Percentiles rank a stretch among this genome's conserved stretches.
These are phyloP conservation scores for Metschnikowia corniflorae DNA, from an alignment of 805 yeast genomes.

Conservation along the genomic window DNA sequence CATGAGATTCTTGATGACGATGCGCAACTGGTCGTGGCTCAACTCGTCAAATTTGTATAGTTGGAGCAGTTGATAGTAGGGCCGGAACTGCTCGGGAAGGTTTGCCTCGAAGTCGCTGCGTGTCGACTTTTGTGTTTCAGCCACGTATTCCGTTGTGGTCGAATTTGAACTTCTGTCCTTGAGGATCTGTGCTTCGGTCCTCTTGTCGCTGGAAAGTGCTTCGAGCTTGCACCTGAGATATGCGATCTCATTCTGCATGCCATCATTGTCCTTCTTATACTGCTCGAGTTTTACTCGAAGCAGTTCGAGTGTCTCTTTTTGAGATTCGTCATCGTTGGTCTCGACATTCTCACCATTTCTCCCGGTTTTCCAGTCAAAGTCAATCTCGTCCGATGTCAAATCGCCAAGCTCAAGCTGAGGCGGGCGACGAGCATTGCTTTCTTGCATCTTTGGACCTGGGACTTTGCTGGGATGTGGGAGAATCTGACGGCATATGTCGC, in stretches of 20 bases:
- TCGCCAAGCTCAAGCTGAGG: slow-evolving; percentile 14
- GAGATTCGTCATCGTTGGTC: not conserved
- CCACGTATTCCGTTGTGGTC: not conserved
- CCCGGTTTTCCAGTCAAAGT: slow-evolving; percentile 1
- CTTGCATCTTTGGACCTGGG: not conserved
- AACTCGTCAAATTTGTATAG: slow-evolving; percentile 29
- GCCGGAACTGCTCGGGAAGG: slow-evolving; percentile 21
- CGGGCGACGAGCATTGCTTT: not conserved
- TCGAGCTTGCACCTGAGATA: slow-evolving; percentile 9
- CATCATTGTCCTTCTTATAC: slow-evolving; percentile 17
- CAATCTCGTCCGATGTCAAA: slow-evolving; percentile 16
- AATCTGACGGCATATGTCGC: slow-evolving; percentile 16
- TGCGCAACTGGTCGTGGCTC: slow-evolving; percentile 26
- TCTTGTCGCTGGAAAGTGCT: not conserved
- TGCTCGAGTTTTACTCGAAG: slow-evolving; percentile 11
- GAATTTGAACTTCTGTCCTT: not conserved
- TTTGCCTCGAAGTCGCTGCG: slow-evolving; percentile 9
- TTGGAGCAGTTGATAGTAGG: slow-evolving; percentile 24
- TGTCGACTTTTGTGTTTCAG: not conserved
- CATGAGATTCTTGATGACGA: slow-evolving; percentile 33
- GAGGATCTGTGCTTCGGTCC: not conserved
- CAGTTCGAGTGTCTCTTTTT: slow-evolving; percentile 1
- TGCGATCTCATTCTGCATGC: slow-evolving; percentile 17
- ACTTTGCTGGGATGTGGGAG: not conserved
- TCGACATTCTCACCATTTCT: not conserved